These are phyloP conservation scores for Ogataea parapolymorpha DNA, from an alignment of 805 yeast species.

Conservation along the genomic window DNA sequence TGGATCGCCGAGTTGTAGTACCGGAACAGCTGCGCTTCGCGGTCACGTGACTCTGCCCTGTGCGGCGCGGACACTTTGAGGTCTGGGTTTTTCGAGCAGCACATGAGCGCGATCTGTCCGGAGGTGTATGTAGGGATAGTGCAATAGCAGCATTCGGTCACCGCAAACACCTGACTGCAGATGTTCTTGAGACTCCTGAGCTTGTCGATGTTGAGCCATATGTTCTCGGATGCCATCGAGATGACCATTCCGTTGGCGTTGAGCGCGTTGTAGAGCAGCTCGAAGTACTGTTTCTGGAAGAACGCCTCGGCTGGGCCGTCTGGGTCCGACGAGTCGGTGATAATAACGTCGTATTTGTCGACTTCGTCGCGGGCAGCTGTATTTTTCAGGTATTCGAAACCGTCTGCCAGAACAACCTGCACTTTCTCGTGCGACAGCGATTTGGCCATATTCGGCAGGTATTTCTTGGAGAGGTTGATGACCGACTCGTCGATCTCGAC, in stretches of 20 bases:
- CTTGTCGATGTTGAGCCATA: conserved; percentile 65
- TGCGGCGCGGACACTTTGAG: conserved; percentile 49
- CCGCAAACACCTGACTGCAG: conserved; percentile 54
- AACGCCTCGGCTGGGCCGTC: conserved; percentile 92
- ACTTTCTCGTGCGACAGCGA: conserved; percentile 64
- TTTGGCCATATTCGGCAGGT: conserved; percentile 72
- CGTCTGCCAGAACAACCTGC: conserved; percentile 69
- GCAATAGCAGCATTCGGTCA: conserved; percentile 67
- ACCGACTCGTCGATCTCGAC: conserved; percentile 91
- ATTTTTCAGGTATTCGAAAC: conserved; percentile 67
- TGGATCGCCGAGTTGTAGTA: conserved; percentile 71
- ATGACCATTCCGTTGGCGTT: conserved; percentile 58
- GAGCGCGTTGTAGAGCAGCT: conserved; percentile 61
- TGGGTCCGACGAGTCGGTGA: conserved; percentile 91
- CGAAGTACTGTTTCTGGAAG: conserved; percentile 74
- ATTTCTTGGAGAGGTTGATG: conserved; percentile 65
- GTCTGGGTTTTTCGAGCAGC: conserved; percentile 56
- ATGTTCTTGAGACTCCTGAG: conserved; percentile 45
- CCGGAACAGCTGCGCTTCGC: conserved; percentile 49
- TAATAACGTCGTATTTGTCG: conserved; percentile 72
- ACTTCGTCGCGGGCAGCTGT: conserved; percentile 33
- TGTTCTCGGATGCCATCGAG: conserved; percentile 79
- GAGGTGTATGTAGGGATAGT: conserved; percentile 87
- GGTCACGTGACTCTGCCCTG: conserved; percentile 41
- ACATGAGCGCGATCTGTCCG: conserved; percentile 79